phyloP scores from a whole-genome alignment of 305 asterid species.

The Solanum aculeatissimum region DNA sequence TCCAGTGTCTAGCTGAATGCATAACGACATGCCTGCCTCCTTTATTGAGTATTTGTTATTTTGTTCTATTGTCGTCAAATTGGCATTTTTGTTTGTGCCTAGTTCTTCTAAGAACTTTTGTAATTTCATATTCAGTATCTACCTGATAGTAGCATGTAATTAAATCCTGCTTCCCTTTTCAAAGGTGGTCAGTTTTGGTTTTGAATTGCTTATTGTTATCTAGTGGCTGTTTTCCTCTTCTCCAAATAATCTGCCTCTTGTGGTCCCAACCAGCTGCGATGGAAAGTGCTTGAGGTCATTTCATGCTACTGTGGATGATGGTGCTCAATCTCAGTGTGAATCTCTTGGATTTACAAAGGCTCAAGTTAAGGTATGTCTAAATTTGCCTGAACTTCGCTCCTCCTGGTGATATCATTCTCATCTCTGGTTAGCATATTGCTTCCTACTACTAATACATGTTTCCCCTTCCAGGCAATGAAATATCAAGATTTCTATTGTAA shows the following conservation, averaged over 20 bases:
- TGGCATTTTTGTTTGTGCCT: background rate
- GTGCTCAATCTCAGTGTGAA: conserved; percentile 43
- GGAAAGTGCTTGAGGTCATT: conserved; percentile 91
- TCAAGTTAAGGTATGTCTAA: conserved; percentile 38
- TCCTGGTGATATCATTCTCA: background rate
- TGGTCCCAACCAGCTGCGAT: conserved; percentile 48
- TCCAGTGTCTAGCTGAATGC: background rate
- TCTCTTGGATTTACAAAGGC: conserved; percentile 50
- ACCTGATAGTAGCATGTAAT: background rate
- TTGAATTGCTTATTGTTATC: background rate
- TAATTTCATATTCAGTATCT: background rate
- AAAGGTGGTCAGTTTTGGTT: background rate
- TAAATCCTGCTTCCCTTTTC: background rate
- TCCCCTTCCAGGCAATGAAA: conserved; percentile 23
- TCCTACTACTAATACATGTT: background rate
- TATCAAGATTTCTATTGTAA: conserved; percentile 39
- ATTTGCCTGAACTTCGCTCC: background rate
- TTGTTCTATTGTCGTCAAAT: background rate
- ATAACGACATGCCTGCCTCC: background rate
- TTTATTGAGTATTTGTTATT: background rate
- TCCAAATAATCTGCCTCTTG: background rate
- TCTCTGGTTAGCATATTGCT: background rate
- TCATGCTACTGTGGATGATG: conserved; percentile 57
- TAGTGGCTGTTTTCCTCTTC: background rate
- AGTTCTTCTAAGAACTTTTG: background rate